These are phyloP conservation scores for Pistacia vera DNA, from an alignment of 345 rosid genomes.

Conservation along the genomic window DNA sequence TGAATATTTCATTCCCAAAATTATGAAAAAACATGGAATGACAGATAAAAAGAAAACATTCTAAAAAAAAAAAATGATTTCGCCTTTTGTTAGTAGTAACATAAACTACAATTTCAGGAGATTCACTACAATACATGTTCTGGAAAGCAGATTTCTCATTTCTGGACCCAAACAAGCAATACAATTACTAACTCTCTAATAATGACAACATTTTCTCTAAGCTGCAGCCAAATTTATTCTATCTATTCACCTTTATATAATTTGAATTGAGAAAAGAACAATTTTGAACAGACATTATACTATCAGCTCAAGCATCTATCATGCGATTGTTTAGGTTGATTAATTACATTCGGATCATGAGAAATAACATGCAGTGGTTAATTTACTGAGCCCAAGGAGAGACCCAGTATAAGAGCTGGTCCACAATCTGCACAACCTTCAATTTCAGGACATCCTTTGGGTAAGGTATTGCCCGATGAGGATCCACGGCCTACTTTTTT, in stretches of 20 bases:
- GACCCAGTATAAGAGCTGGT: conserved; percentile 62
- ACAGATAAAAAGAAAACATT: no score
- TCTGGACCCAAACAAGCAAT: not conserved
- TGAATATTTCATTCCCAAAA: no score
- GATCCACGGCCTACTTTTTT: conserved; percentile 90
- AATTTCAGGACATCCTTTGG: conserved; percentile 90
- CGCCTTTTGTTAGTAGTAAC: no score
- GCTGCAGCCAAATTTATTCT: not conserved
- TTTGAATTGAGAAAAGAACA: not conserved
- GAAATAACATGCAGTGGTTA: not conserved
- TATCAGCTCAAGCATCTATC: conserved; percentile 11
- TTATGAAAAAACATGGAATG: not conserved
- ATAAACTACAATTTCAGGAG: not conserved
- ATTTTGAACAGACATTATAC: not conserved
- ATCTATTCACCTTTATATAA: not conserved
- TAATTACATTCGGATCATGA: not conserved
- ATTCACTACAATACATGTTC: not conserved
- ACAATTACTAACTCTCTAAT: not conserved
- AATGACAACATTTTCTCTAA: not conserved
- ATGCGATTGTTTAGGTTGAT: not conserved
- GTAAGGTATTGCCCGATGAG: conserved; percentile 89
- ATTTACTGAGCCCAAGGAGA: conserved; percentile 42
- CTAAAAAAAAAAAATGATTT: no score
- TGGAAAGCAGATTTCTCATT: not conserved
- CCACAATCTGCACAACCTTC: conserved; percentile 74